These are phyloP conservation scores for Boletus insuetus DNA, from an alignment of 768 basidiomycete genomes.

Conservation along the genomic window DNA sequence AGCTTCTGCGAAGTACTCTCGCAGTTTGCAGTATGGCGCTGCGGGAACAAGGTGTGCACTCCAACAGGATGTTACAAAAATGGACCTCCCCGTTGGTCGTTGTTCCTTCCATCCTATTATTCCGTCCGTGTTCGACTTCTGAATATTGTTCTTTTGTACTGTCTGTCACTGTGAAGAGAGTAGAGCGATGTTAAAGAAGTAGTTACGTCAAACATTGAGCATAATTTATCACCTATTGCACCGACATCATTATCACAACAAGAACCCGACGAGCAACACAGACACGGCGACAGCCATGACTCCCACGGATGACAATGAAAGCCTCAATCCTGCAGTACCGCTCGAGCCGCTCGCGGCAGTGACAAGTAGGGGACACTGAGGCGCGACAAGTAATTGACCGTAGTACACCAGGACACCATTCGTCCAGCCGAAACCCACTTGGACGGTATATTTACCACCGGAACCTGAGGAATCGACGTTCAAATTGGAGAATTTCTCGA, in stretches of 20 bases:
- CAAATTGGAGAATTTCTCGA: conserved; percentile 73
- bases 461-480: conserved; percentile 77
- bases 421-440: conserved; percentile 88
- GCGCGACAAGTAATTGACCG: conserved; percentile 56
- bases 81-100: too few relatives aligned
- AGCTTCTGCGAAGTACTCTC: too few relatives aligned
- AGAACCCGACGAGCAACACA: conserved; percentile 1
- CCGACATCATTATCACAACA: background rate
- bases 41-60: too few relatives aligned
- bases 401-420: conserved; percentile 76
- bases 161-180: too few relatives aligned
- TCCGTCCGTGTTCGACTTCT: too few relatives aligned
- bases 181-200: too few relatives aligned
- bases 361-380: conserved; percentile 56
- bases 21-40: too few relatives aligned
- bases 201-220: too few relatives aligned
- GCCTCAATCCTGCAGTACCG: background rate
- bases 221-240: too few relatives aligned
- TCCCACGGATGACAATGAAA: background rate
- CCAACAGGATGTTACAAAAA: too few relatives aligned
- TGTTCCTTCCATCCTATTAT: too few relatives aligned
- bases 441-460: conserved; percentile 88
- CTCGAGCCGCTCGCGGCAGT: conserved; percentile 1
- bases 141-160: too few relatives aligned
- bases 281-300: background rate